Conservation (phyloP, 257 asterid species). For the Apocynum venetum region DNA sequence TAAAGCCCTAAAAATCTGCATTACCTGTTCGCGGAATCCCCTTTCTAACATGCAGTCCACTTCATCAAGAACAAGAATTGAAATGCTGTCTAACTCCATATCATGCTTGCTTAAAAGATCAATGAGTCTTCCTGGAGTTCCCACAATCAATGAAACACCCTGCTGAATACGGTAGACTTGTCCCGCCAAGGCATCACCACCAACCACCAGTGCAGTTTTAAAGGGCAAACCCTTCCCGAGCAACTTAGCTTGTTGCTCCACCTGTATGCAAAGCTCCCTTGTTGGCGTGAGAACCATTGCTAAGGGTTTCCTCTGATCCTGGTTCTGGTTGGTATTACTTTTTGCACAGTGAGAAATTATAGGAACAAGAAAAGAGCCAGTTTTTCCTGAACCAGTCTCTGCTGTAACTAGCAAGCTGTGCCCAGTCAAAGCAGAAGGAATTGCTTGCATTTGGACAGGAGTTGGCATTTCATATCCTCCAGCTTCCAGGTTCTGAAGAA, state of each 20-base stretch:
- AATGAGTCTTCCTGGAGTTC: slow-evolving; percentile 87
- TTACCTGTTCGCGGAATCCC: slow-evolving; percentile 87
- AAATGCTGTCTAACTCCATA: slow-evolving; percentile 53
- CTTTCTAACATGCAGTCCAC: slow-evolving; percentile 82
- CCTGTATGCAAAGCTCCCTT: slow-evolving; percentile 88
- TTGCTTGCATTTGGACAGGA: slow-evolving; percentile 96
- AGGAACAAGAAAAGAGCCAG: slow-evolving; percentile 79
- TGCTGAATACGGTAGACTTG: slow-evolving; percentile 77
- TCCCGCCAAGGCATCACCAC: slow-evolving; percentile 89
- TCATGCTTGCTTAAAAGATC: slow-evolving; percentile 83
- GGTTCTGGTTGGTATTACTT: slow-evolving; percentile 20
- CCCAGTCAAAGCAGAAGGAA: slow-evolving; percentile 68
- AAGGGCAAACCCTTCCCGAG: slow-evolving; percentile 89
- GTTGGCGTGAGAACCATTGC: slow-evolving; percentile 86
- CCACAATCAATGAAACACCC: slow-evolving; percentile 85
- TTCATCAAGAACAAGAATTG: slow-evolving; percentile 82
- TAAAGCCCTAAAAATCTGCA: slow-evolving; percentile 70
- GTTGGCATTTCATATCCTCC: slow-evolving; percentile 90
- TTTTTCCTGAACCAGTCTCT: slow-evolving; percentile 94
- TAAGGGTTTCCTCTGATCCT: slow-evolving; percentile 49
- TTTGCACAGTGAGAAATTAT: slow-evolving; percentile 55
- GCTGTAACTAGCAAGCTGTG: slow-evolving; percentile 84
- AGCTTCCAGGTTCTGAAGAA: slow-evolving; percentile 65
- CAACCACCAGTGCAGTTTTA: slow-evolving; percentile 87
- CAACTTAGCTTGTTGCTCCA: slow-evolving; percentile 88